Evolutionary conservation across 2,329 filamentous ascomycete species (phyloP).

Genomic region (Alternaria arbusti): DNA sequence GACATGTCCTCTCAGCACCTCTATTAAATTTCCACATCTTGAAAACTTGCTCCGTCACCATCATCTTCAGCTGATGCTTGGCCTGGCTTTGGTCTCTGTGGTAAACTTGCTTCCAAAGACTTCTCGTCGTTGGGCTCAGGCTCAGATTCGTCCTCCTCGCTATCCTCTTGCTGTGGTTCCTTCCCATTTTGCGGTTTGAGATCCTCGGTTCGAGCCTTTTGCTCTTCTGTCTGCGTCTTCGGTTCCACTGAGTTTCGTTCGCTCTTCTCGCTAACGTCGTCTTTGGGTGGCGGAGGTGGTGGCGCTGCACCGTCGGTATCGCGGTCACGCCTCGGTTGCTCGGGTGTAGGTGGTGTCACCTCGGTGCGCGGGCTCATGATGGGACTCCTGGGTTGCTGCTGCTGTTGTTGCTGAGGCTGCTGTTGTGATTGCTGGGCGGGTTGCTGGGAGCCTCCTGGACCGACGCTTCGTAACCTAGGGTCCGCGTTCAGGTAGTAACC

Average conservation of each 20-base stretch:
- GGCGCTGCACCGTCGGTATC: constrained; percentile 32
- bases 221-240: constrained; percentile 40
- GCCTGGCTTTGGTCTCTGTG: constrained; percentile 33
- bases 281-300: constrained; percentile 46
- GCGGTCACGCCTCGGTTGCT: constrained; percentile 40
- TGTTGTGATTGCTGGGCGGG: constrained; percentile 28
- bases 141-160: constrained; percentile 32
- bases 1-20: background rate
- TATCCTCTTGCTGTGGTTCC: constrained; percentile 31
- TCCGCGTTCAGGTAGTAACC: constrained; percentile 96
- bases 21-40: constrained; percentile 38
- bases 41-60: constrained; percentile 42
- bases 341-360: constrained; percentile 60
- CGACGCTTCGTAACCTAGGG: constrained; percentile 64
- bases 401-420: constrained; percentile 29
- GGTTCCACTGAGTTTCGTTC: constrained; percentile 35
- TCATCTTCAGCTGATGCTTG: constrained; percentile 38
- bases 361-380: constrained; percentile 56
- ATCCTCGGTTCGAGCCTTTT: constrained; percentile 44
- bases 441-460: constrained; percentile 43
- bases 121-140: constrained; percentile 30
- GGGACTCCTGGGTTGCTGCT: constrained; percentile 36
- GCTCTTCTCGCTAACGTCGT: constrained; percentile 32
- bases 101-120: constrained; percentile 36
- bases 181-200: constrained; percentile 39